Conservation (phyloP, 208 protist species). For the Leishmania gerbilli region DNA sequence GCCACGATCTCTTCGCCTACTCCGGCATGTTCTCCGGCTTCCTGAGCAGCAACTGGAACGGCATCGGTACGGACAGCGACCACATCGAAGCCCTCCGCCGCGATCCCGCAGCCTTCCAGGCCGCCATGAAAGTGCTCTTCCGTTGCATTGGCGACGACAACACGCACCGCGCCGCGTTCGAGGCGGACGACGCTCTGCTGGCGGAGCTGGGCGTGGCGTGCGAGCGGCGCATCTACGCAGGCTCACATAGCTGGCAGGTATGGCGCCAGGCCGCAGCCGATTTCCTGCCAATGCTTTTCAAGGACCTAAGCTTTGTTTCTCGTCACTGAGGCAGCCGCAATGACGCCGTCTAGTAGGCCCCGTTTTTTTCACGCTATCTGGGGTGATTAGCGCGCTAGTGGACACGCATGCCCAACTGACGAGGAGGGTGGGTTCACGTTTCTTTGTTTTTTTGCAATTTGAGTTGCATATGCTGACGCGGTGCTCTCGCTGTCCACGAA, state of each 20-base stretch:
- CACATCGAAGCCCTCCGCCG: slow-evolving; percentile 27
- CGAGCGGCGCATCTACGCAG: slow-evolving; percentile 30
- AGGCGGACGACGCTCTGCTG: slow-evolving; percentile 30
- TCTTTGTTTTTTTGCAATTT: not conserved
- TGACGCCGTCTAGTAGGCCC: not conserved
- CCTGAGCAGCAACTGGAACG: slow-evolving; percentile 21
- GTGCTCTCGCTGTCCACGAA: not conserved
- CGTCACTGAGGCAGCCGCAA: not conserved
- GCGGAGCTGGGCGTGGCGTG: slow-evolving; percentile 28
- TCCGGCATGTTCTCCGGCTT: slow-evolving; percentile 39
- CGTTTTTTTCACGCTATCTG: not conserved
- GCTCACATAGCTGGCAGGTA: slow-evolving; percentile 42
- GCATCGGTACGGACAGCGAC: slow-evolving; percentile 11
- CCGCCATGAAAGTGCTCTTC: slow-evolving; percentile 27
- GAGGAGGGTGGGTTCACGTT: not conserved
- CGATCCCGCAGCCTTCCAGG: slow-evolving; percentile 17
- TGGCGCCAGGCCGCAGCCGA: slow-evolving; percentile 33
- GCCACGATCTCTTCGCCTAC: slow-evolving; percentile 32
- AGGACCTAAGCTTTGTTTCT: not conserved
- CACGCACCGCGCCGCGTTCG: slow-evolving; percentile 9
- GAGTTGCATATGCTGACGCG: not conserved
- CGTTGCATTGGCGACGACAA: slow-evolving; percentile 27
- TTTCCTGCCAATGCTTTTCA: slow-evolving; percentile 33
- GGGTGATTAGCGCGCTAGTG: not conserved
- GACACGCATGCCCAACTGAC: not conserved